These are phyloP conservation scores for Tetrahymena borealis DNA, from an alignment of 73 alveolate species.

Conservation along the genomic window DNA sequence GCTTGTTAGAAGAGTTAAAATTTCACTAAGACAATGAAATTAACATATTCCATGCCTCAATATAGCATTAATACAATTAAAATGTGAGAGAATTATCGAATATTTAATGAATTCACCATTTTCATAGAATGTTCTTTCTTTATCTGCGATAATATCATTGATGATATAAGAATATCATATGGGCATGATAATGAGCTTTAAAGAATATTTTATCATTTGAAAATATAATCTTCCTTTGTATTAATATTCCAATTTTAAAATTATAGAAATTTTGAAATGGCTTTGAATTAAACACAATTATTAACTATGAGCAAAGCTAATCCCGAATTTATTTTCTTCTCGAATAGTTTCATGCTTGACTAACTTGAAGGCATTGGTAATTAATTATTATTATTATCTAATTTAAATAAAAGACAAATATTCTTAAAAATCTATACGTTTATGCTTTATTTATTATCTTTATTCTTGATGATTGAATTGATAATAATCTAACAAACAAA, in stretches of 20 bases:
- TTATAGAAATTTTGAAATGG: neutral
- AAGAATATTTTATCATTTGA: no score
- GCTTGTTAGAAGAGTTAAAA: neutral
- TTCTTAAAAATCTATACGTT: neutral
- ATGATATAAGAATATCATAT: no score
- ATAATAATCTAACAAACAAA: no score
- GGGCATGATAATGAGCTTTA: no score
- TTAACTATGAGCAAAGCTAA: neutral
- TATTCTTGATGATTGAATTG: no score
- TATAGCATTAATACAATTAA: neutral
- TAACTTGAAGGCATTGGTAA: conserved; percentile 1
- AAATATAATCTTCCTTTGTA: no score
- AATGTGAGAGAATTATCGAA: neutral
- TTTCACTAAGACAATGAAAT: neutral
- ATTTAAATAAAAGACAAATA: neutral
- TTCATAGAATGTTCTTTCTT: no score
- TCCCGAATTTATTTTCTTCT: neutral
- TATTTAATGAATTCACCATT: neutral
- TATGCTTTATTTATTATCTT: no score
- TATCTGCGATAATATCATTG: no score
- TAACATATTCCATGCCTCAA: neutral
- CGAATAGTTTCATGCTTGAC: neutral
- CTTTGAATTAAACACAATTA: neutral
- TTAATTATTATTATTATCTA: neutral
- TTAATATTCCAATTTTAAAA: neutral